Base-by-base conservation (phyloP, 129 eudicot species). In the Calendula officinalis region DNA sequence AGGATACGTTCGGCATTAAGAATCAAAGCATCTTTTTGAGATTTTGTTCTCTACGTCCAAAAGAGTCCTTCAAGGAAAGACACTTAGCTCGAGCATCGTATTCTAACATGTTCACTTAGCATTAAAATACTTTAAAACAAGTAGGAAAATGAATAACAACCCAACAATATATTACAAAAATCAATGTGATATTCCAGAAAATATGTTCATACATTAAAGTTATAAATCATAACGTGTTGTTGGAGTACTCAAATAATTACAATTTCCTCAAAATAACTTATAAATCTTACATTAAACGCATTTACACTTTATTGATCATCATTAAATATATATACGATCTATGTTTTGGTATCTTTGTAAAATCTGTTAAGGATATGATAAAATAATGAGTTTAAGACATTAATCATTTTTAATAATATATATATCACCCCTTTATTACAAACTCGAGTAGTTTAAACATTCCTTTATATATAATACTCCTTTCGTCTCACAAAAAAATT, bases 1-100 rank as follows among this genome's bases (percentile, higher is more conserved):
- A 30, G 14, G 22, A 66, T 66, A 13, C 15, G 39, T 66, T 51
- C 27, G 60, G 46, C 22, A 13, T 4, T 7, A 3, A 37, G 38
- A 12, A 66, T 66, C 37, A 52, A 66, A 55, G 45, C 73, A 34
- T 33, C 34, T 45, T 63, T 63, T 49, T 6, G 8, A 46, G 44
- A 47, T 14, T 47, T 27, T 33, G 14, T 11, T 67, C 48, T 36
- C 41, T 8, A 56, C 8, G 54, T 56, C 46, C 43, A 68, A 43
- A 32, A 55, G 54, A 9, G 56, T 68, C 55, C 36, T 16, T 4
- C 11, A 27, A 7, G 8, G 15, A 33, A 44, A 6, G 13, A 15
- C 48, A 50, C 17, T 34, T 13, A 16, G 2, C 39, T 37, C 38
- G 38, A 37, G 50, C 22, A 47, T 66, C 70, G 17, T 66, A 66